Base-by-base conservation (phyloP, 768 basidiomycete genomes). In the Naganishia kalamii region DNA sequence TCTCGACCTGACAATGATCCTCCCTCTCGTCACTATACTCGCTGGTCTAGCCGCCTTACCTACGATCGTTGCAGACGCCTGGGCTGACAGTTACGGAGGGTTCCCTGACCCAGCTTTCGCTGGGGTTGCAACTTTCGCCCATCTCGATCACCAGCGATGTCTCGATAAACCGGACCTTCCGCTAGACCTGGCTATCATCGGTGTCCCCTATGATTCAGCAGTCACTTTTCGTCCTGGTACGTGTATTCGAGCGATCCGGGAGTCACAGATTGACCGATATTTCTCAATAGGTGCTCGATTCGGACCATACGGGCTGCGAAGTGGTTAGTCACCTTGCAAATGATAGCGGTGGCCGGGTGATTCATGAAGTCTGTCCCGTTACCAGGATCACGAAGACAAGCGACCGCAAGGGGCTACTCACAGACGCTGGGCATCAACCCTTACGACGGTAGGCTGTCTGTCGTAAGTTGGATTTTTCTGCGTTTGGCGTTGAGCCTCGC, bases 251-350 rank as follows among this genome's bases (percentile, higher is more conserved):
- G 29, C 27, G 17, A 17, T 1, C 12, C 6, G 1, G 27, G 5
- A 15, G 5, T 13, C 29, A 50, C 57, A 17, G 19, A 46, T 19
- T 11, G 29, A 15, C 15, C 23, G 6, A 1, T 23, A 67, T 40
- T 17, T 1, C 0, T 15, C 65, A 57, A 87, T 88, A 1, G 90
- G 90, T 4, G 90, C 90, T 13, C 84, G 91, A 10, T 93, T 93
- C 79, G 91, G 91, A 8, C 90, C 90, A 0, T 85, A 84, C 73
- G 91, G 86, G 10, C 89, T 93, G 69, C 85, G 92, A 46, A 86
- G 69, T 61, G 73, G 72, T 71, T 21, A 29, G 71, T 61, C 17
- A 15, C 10, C 12, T 27, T 43, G 2, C 10, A 19, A 1, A 0
- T 27, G 19, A 19, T 59, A n/a, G 1, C 13, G 11, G 46, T 23